Base-by-base conservation (phyloP, 75 land plant species). In the Ceratopteris richardii region DNA sequence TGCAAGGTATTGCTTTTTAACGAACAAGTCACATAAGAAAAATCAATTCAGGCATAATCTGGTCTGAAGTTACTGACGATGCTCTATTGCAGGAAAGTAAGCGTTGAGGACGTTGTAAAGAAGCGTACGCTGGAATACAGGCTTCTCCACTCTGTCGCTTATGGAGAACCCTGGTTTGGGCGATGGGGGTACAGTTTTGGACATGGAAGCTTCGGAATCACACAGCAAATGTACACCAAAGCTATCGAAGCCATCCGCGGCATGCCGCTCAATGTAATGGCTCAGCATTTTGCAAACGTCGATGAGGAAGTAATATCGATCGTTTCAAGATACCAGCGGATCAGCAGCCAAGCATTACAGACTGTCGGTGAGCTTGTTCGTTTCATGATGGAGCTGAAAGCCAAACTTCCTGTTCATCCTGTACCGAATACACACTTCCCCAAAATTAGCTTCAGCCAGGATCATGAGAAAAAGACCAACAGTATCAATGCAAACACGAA, bases 121-220 rank as follows among this genome's bases (percentile, higher is more conserved):
- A 85, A 85, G 63, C 37, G 58, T 13, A 61, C 57, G 5, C 73
- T 86, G 68, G 81, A 80, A 31, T 74, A 82, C 44, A 64, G 87
- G 12, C 66, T 93, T 1, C 83, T 93, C n/a, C 74, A 83, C 29
- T 77, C 76, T 2, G 74, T 83, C 14, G 85, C 84, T 3, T 80
- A 83, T 27, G 87, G 83, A 17, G 74, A 78, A 29, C 31, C 87
- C 5, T 93, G 96, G 98, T 93, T 73, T 60, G 96, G 90, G 0
- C 60, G 77, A 51, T 93, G 98, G 98, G 98, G 87, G 0, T 93
- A 89, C 73, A 68, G 25, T 12, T 89, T 89, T 57, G 69, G 72
- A 13, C 74, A 58, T 44, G 98, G 96, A 28, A 85, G 90, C 74
- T 93, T 74, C 57, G 98, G 98, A 21, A 71, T 85, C 5, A 76